phyloP scores from a whole-genome alignment of 176 grass and related monocot species.

The Neostapfia colusana region DNA sequence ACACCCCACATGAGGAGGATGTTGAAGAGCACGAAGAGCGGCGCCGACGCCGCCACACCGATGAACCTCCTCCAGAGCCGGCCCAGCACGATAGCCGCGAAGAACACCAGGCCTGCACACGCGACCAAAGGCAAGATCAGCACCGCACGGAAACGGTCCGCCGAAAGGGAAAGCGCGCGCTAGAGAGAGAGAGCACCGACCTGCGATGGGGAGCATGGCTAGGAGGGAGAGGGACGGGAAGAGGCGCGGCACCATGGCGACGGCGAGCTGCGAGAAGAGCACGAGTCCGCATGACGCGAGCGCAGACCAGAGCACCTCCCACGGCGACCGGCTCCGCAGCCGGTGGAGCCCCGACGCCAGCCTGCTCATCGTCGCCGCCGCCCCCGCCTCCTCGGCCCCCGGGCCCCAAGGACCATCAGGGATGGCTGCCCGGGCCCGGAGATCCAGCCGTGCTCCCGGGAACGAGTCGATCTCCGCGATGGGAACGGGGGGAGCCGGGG shows the following conservation, averaged over 20 bases:
- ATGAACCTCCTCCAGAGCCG: slow-evolving; percentile 72
- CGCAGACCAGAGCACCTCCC: slow-evolving; percentile 63
- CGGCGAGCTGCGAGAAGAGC: slow-evolving; percentile 70
- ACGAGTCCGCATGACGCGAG: slow-evolving; percentile 67
- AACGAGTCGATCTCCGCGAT: slow-evolving; percentile 36
- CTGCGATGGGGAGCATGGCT: slow-evolving; percentile 85
- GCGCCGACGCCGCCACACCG: slow-evolving; percentile 66
- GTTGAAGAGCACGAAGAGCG: slow-evolving; percentile 91
- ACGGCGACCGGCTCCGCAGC: slow-evolving; percentile 60
- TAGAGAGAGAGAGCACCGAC: slow-evolving; percentile 18
- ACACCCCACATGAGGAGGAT: slow-evolving; percentile 90
- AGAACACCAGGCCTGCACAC: slow-evolving; percentile 65
- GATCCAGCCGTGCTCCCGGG: slow-evolving; percentile 27
- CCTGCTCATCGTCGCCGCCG: slow-evolving; percentile 57
- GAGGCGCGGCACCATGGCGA: slow-evolving; percentile 78
- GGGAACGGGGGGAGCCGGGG: not conserved
- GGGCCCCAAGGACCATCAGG: slow-evolving; percentile 49
- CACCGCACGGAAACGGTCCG: not conserved
- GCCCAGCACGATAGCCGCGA: slow-evolving; percentile 62
- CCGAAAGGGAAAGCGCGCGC: not conserved
- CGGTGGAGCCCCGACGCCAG: slow-evolving; percentile 61
- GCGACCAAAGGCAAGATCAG: slow-evolving; percentile 30
- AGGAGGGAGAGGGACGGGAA: slow-evolving; percentile 74
- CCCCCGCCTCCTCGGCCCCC: slow-evolving; percentile 6
- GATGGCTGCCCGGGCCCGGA: slow-evolving; percentile 10